Base-by-base conservation (phyloP, 305 asterid genomes). In the Fraxinus paxiana region DNA sequence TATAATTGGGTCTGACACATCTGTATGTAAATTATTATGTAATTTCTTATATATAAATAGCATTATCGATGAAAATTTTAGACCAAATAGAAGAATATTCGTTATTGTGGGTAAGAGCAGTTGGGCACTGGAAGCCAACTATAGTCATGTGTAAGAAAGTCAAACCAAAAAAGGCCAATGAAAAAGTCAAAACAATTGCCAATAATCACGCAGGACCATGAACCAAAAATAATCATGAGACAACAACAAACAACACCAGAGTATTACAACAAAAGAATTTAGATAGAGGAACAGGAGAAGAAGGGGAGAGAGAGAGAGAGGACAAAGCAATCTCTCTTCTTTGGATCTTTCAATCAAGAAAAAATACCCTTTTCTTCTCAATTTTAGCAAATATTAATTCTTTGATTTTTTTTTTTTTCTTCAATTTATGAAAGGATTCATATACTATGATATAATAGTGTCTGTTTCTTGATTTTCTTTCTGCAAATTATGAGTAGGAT, bases 241-340 rank as follows among this genome's bases (percentile, higher is more conserved):
- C 5, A 6, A 69, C 17, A 20, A 7, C 63, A 17, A n/a, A 17
- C 22, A 15, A 6, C 15, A 31, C 75, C 75, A 28, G 54, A 54
- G 70, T 75, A 37, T 46, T 54, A 72, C 80, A 76, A 37, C 20
- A 38, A 54, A 59, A 24, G 33, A 67, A 7, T 61, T 48, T 46
- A 22, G 63, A 79, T 54, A 83, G 63, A 51, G 20, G 5, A 4
- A 48, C 20, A 48, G 59, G 63, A 83, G 81, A 73, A 54, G 81
- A 61, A 46, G 38, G 63, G 63, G 51, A 51, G 74, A 43, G 54
- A 34, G 38, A 77, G 82, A 82, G 83, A 86, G 87, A 75, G 87
- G 85, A 83, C 83, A 81, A 75, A 84, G 74, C 88, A 78, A 82
- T 85, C 93, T 83, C 87, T 89, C 88, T 87, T 92, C 88, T 83